Evolutionary conservation across 495 filamentous ascomycete genomes (phyloP), one percentile per base, ranked within the genome.

Genomic region (Hypoxylon cercidicola): DNA sequence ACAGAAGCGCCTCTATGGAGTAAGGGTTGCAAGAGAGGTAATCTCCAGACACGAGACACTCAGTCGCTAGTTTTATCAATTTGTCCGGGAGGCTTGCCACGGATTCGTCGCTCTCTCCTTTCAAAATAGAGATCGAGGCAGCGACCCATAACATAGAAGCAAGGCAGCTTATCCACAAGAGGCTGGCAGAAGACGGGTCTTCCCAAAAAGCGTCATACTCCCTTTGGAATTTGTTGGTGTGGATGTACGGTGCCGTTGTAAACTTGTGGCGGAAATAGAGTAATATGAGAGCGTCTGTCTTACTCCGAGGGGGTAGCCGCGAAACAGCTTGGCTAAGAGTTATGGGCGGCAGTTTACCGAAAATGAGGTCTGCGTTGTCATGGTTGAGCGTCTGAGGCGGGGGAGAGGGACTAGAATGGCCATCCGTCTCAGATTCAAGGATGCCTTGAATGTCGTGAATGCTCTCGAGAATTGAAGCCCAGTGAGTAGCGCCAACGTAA

Each of bases 131-230:
- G 21, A 77, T 72, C 9, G 74, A 60, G 19, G 71, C 68, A 9
- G 70, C 75, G 39, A 77, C 68, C 53, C 64, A 70, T 52, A 81
- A 62, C 55, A 81, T 72, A 35, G 75, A 74, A 50, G 72, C 80
- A 15, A 81, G 63, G 12, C 80, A 75, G 23, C 72, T 79, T 23
- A 81, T 65, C 77, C 76, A 85, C 9, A 74, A 48, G 16, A 79
- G 54, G 23, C 76, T 73, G 4, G 72, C 69, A 1, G 62, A 70
- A 15, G 57, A 44, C 8, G 79, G 78, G 25, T 76, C 60, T 5
- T 67, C 65, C 82, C 82, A 84, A 56, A 85, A 85, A 9, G 62
- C 62, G 25, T 77, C 75, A 45, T 85, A 85, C 72, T 81, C 62
- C 47, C 74, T 73, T 55, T 78, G 70, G 48, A 81, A 81, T 46